Conservation (phyloP, 352 stramenopile genomes). For the Globisporangium ultimum region DNA sequence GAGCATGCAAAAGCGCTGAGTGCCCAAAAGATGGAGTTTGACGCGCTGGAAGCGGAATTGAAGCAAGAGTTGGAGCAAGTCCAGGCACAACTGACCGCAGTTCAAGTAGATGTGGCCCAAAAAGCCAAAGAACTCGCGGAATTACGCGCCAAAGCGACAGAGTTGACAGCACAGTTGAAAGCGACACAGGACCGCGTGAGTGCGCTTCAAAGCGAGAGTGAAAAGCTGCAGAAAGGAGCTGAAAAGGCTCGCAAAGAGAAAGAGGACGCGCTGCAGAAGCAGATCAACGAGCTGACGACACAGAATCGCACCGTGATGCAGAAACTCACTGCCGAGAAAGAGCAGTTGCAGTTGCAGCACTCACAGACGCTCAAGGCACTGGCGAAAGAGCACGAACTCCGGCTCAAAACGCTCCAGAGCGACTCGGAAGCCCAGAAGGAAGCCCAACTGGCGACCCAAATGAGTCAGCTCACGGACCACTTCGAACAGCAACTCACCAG, state of each 20-base stretch:
- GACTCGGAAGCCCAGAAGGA: conserved; percentile 19
- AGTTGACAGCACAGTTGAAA: conserved; percentile 16
- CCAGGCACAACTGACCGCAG: conserved; percentile 13
- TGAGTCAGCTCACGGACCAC: conserved; percentile 14
- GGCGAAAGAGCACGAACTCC: conserved; percentile 13
- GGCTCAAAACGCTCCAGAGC: conserved; percentile 11
- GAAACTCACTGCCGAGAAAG: conserved; percentile 18
- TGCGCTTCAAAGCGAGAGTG: conserved; percentile 23
- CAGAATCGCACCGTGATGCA: conserved; percentile 31
- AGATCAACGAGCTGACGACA: conserved; percentile 27
- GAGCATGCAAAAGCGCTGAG: conserved; percentile 4
- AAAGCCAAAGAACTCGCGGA: conserved; percentile 19
- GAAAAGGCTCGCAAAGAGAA: conserved; percentile 40
- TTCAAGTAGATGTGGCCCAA: background rate
- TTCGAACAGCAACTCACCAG: conserved; percentile 25
- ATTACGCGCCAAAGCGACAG: conserved; percentile 14
- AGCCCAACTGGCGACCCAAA: conserved; percentile 16
- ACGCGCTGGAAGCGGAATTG: background rate
- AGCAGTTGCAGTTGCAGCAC: conserved; percentile 21
- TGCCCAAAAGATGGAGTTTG: conserved; percentile 1
- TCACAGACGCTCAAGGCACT: conserved; percentile 18
- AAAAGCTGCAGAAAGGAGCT: conserved; percentile 21
- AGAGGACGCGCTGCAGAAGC: conserved; percentile 33
- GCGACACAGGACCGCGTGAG: conserved; percentile 26
- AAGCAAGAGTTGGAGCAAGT: conserved; percentile 10